Percentiles rank a stretch among this genome's conserved stretches.
These are phyloP conservation scores for Colletotrichum noveboracense DNA, from an alignment of 2,329 filamentous ascomycete species.

Conservation along the genomic window DNA sequence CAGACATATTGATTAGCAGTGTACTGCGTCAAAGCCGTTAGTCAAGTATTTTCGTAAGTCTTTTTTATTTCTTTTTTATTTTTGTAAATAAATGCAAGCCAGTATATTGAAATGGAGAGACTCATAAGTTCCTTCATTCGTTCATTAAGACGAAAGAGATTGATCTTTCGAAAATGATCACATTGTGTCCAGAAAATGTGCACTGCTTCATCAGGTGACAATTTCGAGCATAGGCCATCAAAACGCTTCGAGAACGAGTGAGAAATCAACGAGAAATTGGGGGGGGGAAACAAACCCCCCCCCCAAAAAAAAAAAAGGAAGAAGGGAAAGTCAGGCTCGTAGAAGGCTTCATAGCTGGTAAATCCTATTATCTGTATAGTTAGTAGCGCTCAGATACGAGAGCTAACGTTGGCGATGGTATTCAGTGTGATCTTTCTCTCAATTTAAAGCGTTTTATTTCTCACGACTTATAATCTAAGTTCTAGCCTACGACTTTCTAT, in stretches of 20 bases:
- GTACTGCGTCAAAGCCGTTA: too few species aligned
- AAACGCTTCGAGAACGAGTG: too few species aligned
- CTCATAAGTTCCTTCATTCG: neutral
- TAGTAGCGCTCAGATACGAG: rapidly evolving
- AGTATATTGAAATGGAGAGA: neutral
- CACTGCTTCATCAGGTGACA: neutral
- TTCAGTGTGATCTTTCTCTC: too few species aligned
- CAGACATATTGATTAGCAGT: too few species aligned
- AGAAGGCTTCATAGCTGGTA: neutral
- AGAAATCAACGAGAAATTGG: too few species aligned
- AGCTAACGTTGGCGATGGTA: neutral
- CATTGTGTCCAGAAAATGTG: neutral
- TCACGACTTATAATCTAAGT: neutral
- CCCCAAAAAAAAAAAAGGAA: too few species aligned
- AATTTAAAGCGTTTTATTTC: neutral
- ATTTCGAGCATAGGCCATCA: neutral
- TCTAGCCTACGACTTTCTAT: neutral
- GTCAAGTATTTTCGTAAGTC: neutral
- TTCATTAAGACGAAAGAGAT: neutral
- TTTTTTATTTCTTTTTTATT: neutral
- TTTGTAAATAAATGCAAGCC: neutral
- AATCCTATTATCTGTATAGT: neutral
- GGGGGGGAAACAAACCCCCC: too few species aligned
- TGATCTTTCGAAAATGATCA: neutral
- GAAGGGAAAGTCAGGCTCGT: too few species aligned